Percentiles rank a stretch among this genome's conserved stretches.
Conservation (phyloP, 176 grass and related monocot species). For the Stipa capillata region DNA sequence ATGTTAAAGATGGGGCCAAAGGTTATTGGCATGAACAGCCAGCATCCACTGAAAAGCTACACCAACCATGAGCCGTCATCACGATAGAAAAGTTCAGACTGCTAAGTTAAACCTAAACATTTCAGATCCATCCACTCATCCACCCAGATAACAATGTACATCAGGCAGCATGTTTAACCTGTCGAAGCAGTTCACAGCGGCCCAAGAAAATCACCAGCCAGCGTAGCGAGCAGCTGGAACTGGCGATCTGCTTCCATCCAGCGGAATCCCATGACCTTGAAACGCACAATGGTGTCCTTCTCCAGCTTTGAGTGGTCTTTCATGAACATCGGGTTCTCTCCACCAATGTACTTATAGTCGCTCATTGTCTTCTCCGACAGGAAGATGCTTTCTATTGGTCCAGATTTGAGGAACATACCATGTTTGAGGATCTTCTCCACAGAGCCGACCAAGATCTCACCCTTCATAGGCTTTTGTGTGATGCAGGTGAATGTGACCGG, state of each 20-base stretch:
- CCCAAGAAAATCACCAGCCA: constrained; percentile 86
- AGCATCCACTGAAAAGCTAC: not conserved
- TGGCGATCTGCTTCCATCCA: constrained; percentile 89
- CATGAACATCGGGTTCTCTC: constrained; percentile 77
- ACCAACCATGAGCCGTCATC: not conserved
- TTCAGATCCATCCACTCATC: not conserved
- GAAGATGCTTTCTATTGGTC: constrained; percentile 71
- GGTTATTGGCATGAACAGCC: not conserved
- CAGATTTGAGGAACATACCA: constrained; percentile 75
- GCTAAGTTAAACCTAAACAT: not conserved
- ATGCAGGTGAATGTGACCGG: constrained; percentile 68
- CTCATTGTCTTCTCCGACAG: constrained; percentile 64
- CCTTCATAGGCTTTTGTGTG: constrained; percentile 75
- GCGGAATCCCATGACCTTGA: constrained; percentile 72
- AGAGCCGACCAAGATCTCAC: constrained; percentile 56
- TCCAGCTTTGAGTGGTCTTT: constrained; percentile 71
- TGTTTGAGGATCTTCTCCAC: constrained; percentile 93
- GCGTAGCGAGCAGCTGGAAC: constrained; percentile 72
- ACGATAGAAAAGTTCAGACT: not conserved
- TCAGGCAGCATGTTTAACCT: not conserved
- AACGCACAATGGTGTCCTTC: constrained; percentile 58
- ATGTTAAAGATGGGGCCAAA: not conserved
- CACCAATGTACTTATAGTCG: constrained; percentile 71
- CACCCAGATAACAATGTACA: constrained; percentile 11
- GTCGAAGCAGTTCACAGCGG: constrained; percentile 39